These are phyloP conservation scores for Lanmaoa rubissima DNA, from an alignment of 768 basidiomycete genomes.

Conservation along the genomic window DNA sequence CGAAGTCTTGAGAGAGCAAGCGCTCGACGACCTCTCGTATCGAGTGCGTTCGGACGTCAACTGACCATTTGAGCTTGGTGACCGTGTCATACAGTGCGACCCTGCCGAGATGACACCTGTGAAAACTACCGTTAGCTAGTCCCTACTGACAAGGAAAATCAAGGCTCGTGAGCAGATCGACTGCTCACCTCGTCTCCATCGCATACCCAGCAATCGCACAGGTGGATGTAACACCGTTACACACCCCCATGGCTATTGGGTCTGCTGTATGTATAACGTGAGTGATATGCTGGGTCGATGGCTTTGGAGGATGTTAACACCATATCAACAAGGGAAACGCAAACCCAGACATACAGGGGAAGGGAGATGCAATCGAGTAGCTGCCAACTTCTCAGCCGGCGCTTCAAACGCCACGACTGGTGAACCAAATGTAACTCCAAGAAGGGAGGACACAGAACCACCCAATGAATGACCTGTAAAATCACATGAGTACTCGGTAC, in stretches of 20 bases:
- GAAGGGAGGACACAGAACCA: constrained; percentile 77
- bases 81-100: constrained; percentile 86
- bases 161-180: background rate
- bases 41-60: constrained; percentile 67
- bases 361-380: constrained; percentile 81
- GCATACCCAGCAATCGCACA: constrained; percentile 89
- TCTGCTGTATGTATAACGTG: constrained; percentile 94
- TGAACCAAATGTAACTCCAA: constrained; percentile 88
- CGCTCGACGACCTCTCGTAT: constrained; percentile 73
- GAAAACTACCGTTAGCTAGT: background rate
- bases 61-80: constrained; percentile 73
- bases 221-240: constrained; percentile 70
- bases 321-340: background rate
- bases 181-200: constrained; percentile 59
- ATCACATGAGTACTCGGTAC: background rate
- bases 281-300: constrained; percentile 70
- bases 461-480: constrained; percentile 72
- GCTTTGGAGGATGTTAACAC: constrained; percentile 38
- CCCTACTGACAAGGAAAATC: background rate
- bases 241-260: constrained; percentile 85
- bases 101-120: constrained; percentile 83
- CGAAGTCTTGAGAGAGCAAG: constrained; percentile 51
- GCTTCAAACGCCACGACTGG: constrained; percentile 92
- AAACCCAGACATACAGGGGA: constrained; percentile 57
- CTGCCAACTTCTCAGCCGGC: constrained; percentile 69